Evolutionary conservation across 495 filamentous ascomycete species (phyloP).

Genomic region (Penicillium nucicola): DNA sequence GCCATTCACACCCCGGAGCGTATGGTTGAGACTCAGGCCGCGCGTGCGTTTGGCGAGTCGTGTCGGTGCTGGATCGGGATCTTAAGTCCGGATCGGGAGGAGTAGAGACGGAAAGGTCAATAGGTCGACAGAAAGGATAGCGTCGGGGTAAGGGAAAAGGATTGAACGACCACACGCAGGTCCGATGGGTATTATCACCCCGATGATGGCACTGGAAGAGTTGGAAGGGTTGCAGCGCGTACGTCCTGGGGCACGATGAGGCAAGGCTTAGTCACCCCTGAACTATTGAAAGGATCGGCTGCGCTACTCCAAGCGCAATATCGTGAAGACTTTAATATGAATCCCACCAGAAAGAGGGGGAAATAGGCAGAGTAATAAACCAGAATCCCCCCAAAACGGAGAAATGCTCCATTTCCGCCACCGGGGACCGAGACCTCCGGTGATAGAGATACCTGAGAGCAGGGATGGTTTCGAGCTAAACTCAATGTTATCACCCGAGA

Average conservation of each 20-base stretch:
- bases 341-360: neutral
- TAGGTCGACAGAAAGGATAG: neutral
- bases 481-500: slow-evolving; percentile 4
- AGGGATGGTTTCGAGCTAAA: slow-evolving; percentile 3
- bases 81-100: neutral
- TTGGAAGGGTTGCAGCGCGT: neutral
- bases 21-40: slow-evolving; percentile 6
- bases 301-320: neutral
- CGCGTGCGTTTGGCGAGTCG: slow-evolving; percentile 16
- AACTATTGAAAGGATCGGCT: slow-evolving; percentile 1
- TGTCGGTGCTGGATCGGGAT: slow-evolving; percentile 3
- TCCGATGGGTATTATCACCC: slow-evolving; percentile 6
- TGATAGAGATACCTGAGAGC: neutral
- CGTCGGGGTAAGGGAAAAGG: neutral
- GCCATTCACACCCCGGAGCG: slow-evolving; percentile 19
- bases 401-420: slow-evolving; percentile 1
- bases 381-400: too few species aligned
- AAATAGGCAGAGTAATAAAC: neutral
- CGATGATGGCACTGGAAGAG: neutral
- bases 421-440: slow-evolving; percentile 2
- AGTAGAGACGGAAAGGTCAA: neutral
- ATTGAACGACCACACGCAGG: slow-evolving; percentile 4
- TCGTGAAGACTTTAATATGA: neutral
- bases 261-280: slow-evolving; percentile 5
- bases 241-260: neutral